These are phyloP conservation scores for Coprinellus aureogranulatus DNA, from an alignment of 768 basidiomycete species.

Conservation along the genomic window DNA sequence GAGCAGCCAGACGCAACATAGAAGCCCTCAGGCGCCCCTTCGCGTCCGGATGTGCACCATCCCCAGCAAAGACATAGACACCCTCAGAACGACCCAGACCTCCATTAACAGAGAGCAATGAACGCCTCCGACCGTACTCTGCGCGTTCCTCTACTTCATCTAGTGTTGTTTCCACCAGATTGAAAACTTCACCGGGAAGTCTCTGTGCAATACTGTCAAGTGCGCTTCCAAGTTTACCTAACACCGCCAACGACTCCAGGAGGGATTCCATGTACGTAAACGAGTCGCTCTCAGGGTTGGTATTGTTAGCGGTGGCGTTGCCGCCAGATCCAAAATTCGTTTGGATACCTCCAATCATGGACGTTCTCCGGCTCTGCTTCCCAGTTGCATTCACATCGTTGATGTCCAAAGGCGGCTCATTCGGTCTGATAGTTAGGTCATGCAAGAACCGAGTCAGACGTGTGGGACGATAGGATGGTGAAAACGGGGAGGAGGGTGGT, in stretches of 20 bases:
- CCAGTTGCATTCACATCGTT: conserved; percentile 36
- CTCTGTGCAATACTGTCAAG: conserved; percentile 84
- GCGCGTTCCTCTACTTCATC: conserved; percentile 91
- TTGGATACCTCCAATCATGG: conserved; percentile 5
- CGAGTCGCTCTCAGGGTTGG: conserved; percentile 88
- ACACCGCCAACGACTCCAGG: conserved; percentile 86
- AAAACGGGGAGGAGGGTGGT: conserved; percentile 35
- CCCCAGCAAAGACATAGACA: conserved; percentile 48
- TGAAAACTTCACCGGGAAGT: conserved; percentile 77
- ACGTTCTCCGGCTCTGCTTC: conserved; percentile 9
- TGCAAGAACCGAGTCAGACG: conserved; percentile 63
- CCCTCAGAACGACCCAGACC: conserved; percentile 45
- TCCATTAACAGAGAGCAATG: conserved; percentile 34
- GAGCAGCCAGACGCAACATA: conserved; percentile 61
- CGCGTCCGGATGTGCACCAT: conserved; percentile 14
- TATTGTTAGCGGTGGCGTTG: conserved; percentile 22
- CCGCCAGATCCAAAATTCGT: conserved; percentile 12
- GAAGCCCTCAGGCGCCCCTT: conserved; percentile 33
- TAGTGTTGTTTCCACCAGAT: conserved; percentile 80
- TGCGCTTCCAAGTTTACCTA: conserved; percentile 83
- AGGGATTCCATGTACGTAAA: conserved; percentile 92
- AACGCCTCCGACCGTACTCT: conserved; percentile 65
- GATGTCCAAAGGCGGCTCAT: conserved; percentile 72
- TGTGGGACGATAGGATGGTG: conserved; percentile 39
- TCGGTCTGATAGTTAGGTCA: conserved; percentile 65